Base-by-base conservation (phyloP, 2,329 filamentous ascomycete species). In the Claviceps digitariae region DNA sequence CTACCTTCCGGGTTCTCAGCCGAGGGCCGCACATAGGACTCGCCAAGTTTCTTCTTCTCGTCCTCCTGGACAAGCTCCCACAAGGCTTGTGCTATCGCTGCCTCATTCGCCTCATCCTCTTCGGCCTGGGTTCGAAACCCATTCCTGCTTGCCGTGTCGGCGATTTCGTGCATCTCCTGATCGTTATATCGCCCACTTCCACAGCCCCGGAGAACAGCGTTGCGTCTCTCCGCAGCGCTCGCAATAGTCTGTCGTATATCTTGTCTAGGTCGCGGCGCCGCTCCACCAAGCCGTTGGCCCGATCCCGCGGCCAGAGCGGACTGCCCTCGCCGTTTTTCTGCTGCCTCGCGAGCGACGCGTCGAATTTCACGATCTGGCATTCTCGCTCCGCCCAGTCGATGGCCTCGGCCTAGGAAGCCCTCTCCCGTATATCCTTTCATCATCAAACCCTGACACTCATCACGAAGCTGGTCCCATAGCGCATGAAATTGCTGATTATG, bases 401-500 rank as follows among this genome's bases (percentile, higher is more conserved):
- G 79, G 1, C 90, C 91, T 34, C 84, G 72, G 0, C 84, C 83
- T 31, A 95, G 71, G 69, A 96, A 96, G 0, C 87, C 87, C 67
- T 95, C 90, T 13, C 91, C 91, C 0, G 87, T 94, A 63, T 91
- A 96, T 20, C 91, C 91, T 64, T 91, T 93, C 55, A 81, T 72
- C 12, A 83, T 64, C 7, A 96, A 76, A 2, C 82, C 80, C 61
- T 90, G 81, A 61, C 91, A 84, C 68, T 96, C 90, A 54, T 91
- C 87, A 21, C 91, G 82, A 4, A 96, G 78, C 64, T 95, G 85
- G 60, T 95, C 84, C 88, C 90, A 95, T 5, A 96, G 73, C 0
- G 83, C 83, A 60, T 95, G 82, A 63, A 97, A 97, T 38, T 85
- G 78, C 48, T 74, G 77, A 63, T 96, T 82, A 66, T 97, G 91